A percentile compares a stretch with the other conserved stretches of the same genome.
Evolutionary conservation across 2,329 filamentous ascomycete genomes (phyloP).

Genomic region (Fusarium vanettenii): DNA sequence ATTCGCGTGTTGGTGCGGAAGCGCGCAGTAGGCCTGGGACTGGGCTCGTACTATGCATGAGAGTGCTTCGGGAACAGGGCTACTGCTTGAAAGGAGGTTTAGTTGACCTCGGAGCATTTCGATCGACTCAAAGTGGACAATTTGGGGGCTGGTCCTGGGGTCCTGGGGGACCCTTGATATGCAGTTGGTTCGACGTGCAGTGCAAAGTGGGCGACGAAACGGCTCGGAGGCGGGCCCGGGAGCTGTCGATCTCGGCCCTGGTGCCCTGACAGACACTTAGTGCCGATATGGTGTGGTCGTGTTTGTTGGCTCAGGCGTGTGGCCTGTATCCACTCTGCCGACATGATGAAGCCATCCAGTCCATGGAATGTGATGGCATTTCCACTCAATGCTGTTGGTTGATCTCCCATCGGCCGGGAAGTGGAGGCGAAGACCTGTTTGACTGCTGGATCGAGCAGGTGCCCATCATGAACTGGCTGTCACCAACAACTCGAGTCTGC

Average conservation of each 20-base stretch:
- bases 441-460: constrained; percentile 38
- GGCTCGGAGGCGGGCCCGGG: constrained; percentile 23
- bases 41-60: constrained; percentile 14
- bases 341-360: not conserved
- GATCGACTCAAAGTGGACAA: constrained; percentile 6
- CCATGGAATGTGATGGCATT: constrained; percentile 21
- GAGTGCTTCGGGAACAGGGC: constrained; percentile 23
- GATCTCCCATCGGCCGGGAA: constrained; percentile 19
- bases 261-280: constrained; percentile 28
- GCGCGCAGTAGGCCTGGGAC: constrained; percentile 20
- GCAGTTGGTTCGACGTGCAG: constrained; percentile 41
- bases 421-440: constrained; percentile 23
- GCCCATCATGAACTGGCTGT: constrained; percentile 14
- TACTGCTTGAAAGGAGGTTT: constrained; percentile 13
- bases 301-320: constrained; percentile 6
- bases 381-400: constrained; percentile 32
- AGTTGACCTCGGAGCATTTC: constrained; percentile 21
- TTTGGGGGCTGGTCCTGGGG: constrained; percentile 3
- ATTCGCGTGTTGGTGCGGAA: constrained; percentile 23
- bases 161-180: constrained; percentile 35
- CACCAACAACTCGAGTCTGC: constrained; percentile 38
- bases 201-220: constrained; percentile 27
- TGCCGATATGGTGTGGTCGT: constrained; percentile 33
- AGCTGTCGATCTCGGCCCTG: constrained; percentile 30
- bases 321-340: constrained; percentile 13